Evolutionary conservation across 2,329 filamentous ascomycete species (phyloP), one percentile per base, ranked within the genome.

Genomic region (Penicillium sp.): DNA sequence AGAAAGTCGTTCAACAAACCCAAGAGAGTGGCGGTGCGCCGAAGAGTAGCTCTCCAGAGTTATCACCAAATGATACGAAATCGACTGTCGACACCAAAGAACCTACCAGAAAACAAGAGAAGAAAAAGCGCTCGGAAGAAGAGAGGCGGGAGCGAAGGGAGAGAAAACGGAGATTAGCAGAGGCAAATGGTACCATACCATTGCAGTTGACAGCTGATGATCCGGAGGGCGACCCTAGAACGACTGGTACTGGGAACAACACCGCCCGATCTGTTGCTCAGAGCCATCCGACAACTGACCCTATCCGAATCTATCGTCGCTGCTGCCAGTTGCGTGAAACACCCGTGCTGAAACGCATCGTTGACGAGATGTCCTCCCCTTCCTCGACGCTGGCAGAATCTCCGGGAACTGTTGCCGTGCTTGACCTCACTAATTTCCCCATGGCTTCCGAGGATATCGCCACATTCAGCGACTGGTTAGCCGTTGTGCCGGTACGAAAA

Each of bases 261-360:
- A 26, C 26, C 26, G 26, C 73, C 23, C 79, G 77, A 31, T 78
- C 85, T 0, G 85, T 80, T 64, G 81, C 84, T 17, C 88, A 91
- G 71, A 84, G 86, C 64, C 82, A 86, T 55, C 93, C 94, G 0
- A 97, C 94, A 0, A 96, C 91, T 1, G 95, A 97, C 72, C 94
- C 95, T 2, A 87, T 93, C 15, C 86, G 94, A 61, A 96, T 99
- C 71, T 99, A 99, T 76, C 87, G 94, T 67, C 86, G 95, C 72
- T 98, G 95, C 75, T 98, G 95, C 74, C 94, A 98, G 73, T 81
- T 99, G 31, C 87, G 95, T 61, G 95, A 98, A 78, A 96, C 93
- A 0, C 92, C 93, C 0, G 93, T 97, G 56, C 81, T 98, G 21
- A 96, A 96, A 76, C 92, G 91, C 71, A 90, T 99, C 51, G 94